Conservation (phyloP, 1,139 yeast genomes). For the Pneumocystis canis region DNA sequence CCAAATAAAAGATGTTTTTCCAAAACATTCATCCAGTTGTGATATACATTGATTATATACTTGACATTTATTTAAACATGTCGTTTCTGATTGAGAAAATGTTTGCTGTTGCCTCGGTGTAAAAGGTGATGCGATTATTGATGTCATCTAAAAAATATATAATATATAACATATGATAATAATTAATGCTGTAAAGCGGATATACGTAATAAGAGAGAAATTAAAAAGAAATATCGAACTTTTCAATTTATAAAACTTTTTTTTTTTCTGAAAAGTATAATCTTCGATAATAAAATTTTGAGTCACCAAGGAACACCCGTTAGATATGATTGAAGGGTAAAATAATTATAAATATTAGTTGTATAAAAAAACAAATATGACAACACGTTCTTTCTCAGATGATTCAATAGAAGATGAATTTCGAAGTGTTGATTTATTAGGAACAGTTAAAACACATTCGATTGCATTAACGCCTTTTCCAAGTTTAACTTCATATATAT, state of each 20-base stretch:
- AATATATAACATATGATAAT: not conserved
- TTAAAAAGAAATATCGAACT: not conserved
- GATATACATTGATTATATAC: not conserved
- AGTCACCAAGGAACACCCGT: not conserved
- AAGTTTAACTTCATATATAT: not conserved
- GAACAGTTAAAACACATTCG: not conserved
- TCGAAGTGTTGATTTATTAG: not conserved
- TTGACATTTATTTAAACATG: not conserved
- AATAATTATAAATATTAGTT: not conserved
- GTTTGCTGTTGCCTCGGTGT: not conserved
- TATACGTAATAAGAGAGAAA: not conserved
- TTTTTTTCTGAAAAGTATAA: not conserved
- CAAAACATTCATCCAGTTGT: not conserved
- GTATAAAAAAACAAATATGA: not conserved
- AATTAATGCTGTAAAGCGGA: not conserved
- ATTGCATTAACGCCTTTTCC: not conserved
- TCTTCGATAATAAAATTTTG: not conserved
- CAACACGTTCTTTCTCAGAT: not conserved
- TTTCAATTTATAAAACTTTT: not conserved
- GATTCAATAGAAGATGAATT: not conserved
- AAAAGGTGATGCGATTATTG: not conserved
- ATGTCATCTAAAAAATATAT: not conserved
- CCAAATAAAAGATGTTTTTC: not conserved
- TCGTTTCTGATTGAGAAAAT: not conserved
- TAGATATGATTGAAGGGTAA: not conserved